phyloP scores from a whole-genome alignment of 2,329 filamentous ascomycete species.

The Paramyrothecium sp. region DNA sequence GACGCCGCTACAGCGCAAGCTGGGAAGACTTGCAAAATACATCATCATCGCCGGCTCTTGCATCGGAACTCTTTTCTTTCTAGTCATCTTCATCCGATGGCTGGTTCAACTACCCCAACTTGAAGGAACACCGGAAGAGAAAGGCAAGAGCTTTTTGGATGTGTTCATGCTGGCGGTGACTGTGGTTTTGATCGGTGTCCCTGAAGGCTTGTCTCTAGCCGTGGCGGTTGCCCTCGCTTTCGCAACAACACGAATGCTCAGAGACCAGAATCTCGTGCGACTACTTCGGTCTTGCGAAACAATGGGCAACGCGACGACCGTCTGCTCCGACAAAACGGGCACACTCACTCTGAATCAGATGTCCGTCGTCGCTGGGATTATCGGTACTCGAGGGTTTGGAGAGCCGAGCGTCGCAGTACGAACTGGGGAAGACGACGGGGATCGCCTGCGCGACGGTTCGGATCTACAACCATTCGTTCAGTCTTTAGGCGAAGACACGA shows the following conservation, averaged over 20 bases:
- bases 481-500: constrained; percentile 28
- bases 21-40: constrained; percentile 75
- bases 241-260: constrained; percentile 61
- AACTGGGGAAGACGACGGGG: no score
- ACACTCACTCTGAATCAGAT: constrained; percentile 65
- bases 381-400: constrained; percentile 41
- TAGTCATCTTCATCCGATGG: constrained; percentile 38
- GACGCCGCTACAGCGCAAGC: constrained; percentile 74
- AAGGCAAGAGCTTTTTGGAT: constrained; percentile 56
- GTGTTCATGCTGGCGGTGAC: constrained; percentile 59
- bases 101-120: constrained; percentile 27
- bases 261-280: constrained; percentile 61
- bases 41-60: constrained; percentile 49
- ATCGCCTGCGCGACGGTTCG: not conserved
- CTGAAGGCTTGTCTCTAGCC: constrained; percentile 59
- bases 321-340: constrained; percentile 67
- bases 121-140: constrained; percentile 42
- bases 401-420: constrained; percentile 24
- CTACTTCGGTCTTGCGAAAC: constrained; percentile 59
- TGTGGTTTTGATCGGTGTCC: constrained; percentile 58
- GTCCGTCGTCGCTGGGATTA: constrained; percentile 56
- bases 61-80: constrained; percentile 40
- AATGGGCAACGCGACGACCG: constrained; percentile 63
- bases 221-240: constrained; percentile 62
- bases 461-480: constrained; percentile 24